Evolutionary conservation across 2,329 filamentous ascomycete species (phyloP).

Genomic region (Drechslerella coelobrocha): DNA sequence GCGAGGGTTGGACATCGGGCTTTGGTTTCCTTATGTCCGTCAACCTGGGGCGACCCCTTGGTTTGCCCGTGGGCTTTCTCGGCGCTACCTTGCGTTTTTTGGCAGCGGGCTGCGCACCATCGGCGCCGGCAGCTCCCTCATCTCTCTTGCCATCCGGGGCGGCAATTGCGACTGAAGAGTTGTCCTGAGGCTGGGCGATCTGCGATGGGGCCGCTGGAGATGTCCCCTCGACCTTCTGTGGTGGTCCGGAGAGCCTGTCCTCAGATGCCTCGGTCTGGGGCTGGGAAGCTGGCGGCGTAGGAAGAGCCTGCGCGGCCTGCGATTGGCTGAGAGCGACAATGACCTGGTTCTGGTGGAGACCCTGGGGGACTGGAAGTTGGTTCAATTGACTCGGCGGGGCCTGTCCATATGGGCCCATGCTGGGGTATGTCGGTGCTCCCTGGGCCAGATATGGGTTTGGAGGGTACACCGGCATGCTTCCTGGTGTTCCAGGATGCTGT

Average conservation of each 20-base stretch:
- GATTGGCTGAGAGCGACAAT: conserved; percentile 11
- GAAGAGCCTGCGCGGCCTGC: conserved; percentile 16
- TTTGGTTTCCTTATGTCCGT: conserved; percentile 46
- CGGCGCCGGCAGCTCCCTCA: conserved; percentile 23
- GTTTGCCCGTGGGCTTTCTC: conserved; percentile 47
- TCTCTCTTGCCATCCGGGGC: conserved; percentile 25
- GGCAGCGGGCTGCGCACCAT: conserved; percentile 21
- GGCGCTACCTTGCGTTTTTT: conserved; percentile 45
- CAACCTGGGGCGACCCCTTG: conserved; percentile 43
- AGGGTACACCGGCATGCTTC: conserved; percentile 27
- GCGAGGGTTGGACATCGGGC: conserved; percentile 38
- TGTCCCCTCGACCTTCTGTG: conserved; percentile 17
- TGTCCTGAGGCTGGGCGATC: conserved; percentile 4
- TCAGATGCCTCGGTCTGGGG: conserved; percentile 8
- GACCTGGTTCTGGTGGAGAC: conserved; percentile 15
- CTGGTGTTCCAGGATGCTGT: conserved; percentile 16
- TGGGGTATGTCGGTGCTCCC: conserved; percentile 16
- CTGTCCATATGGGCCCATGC: conserved; percentile 25
- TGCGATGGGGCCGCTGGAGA: conserved; percentile 25
- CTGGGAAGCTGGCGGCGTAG: conserved; percentile 14
- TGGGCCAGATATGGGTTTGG: conserved; percentile 34
- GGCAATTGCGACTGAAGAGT: conserved; percentile 26
- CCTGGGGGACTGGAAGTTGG: conserved; percentile 13
- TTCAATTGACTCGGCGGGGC: conserved; percentile 16
- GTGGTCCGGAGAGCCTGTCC: conserved; percentile 4